Evolutionary conservation across 768 basidiomycete species (phyloP), one percentile per base, ranked within the genome.

Genomic region (Dentipellis sp.): DNA sequence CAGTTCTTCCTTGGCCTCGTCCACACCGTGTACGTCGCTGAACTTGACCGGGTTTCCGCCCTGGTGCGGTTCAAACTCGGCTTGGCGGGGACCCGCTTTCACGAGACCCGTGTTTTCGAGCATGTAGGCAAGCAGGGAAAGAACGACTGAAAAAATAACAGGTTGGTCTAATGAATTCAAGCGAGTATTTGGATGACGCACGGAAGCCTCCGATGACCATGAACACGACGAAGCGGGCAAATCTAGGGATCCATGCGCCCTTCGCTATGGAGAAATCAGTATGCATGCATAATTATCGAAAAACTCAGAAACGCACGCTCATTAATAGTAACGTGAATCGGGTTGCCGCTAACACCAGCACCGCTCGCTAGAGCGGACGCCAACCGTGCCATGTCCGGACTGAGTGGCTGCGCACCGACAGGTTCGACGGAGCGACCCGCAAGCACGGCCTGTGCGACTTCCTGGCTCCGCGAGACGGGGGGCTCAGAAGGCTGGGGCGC

Each of bases 1-100:
- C 35, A 97, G 77, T 77, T 94, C 94, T 66, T 88, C 83, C 71
- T 98, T 98, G 37, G 90, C 97, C 71, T 99, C 97, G 63, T 98
- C 97, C 23, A 95, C 88, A 34, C 97, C 97, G 61, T 98, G 94
- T 5, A 99, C 94, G 70, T 99, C 97, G 59, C 81, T 84, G 66
- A 99, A 98, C 64, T 81, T 94, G 70, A 94, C 87, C 1, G 82
- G 61, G 34, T 62, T 76, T 64, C 89, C 91, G 34, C 85, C 89
- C 66, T 87, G 79, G 3, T 79, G 72, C 7, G 91, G 88, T 63
- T 94, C 86, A 64, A 94, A 97, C 63, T 94, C 86, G 23, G 84
- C 72, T 58, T 87, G 84, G 34, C 82, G 81, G 40, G 86, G 85
- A 3, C 88, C 92, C 5, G 88, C 84, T 73, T 95, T 95, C 75